Evolutionary conservation across 2,329 filamentous ascomycete genomes (phyloP).

Genomic region (Ceratocystis destructans): DNA sequence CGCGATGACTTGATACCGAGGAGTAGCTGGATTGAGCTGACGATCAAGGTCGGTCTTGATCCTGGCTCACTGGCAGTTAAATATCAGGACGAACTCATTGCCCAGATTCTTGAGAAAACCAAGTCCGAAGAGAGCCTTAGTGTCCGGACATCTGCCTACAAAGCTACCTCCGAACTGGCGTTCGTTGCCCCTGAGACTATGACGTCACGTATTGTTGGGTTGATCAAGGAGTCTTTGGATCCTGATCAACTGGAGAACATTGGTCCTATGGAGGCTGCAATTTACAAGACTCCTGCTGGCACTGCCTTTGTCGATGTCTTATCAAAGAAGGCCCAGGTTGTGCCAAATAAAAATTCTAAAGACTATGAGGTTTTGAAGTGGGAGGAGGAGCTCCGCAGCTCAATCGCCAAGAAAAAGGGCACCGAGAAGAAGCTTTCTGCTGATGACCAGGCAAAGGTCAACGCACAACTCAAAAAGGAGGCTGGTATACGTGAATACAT

Average conservation of each 20-base stretch:
- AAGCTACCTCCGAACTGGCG: constrained; percentile 76
- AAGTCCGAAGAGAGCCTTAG: constrained; percentile 28
- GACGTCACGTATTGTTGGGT: constrained; percentile 58
- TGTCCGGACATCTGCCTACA: constrained; percentile 59
- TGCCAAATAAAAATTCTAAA: constrained; percentile 78
- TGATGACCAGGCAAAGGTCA: constrained; percentile 82
- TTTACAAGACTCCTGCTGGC: constrained; percentile 80
- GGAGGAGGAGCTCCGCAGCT: constrained; percentile 80
- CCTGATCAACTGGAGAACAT: constrained; percentile 54
- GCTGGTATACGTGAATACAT: constrained; percentile 63
- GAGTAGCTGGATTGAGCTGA: constrained; percentile 78
- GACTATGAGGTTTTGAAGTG: constrained; percentile 95
- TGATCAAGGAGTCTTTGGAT: constrained; percentile 62
- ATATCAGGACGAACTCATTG: constrained; percentile 49
- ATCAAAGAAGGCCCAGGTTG: constrained; percentile 60
- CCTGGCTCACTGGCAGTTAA: constrained; percentile 62
- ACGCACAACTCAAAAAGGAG: constrained; percentile 81
- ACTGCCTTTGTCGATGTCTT: constrained; percentile 83
- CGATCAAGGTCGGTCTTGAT: constrained; percentile 65
- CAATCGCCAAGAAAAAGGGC: constrained; percentile 87
- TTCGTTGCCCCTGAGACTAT: constrained; percentile 82
- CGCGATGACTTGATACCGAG: constrained; percentile 64
- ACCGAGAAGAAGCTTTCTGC: constrained; percentile 78
- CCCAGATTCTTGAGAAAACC: constrained; percentile 46
- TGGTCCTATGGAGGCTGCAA: constrained; percentile 79